These are phyloP conservation scores for Schizophyllum amplum DNA, from an alignment of 1,284 basidiomycete genomes.

Conservation along the genomic window DNA sequence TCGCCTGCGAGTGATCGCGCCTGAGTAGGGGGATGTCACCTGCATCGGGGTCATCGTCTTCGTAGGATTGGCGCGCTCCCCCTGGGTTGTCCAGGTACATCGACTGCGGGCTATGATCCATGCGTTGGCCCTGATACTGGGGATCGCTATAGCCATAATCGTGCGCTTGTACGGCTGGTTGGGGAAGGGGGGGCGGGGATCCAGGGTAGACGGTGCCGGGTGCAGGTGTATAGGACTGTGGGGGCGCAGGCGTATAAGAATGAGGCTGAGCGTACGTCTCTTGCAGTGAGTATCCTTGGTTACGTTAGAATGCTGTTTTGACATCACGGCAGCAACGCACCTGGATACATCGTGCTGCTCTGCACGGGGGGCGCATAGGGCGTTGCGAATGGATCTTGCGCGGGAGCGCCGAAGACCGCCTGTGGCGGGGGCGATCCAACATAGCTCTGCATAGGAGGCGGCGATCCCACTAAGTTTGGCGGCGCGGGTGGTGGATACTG, in stretches of 20 bases:
- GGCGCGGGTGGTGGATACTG: slow-evolving; percentile 11
- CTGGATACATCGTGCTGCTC: slow-evolving; percentile 10
- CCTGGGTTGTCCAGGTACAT: slow-evolving; percentile 14
- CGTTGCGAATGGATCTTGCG: slow-evolving; percentile 19
- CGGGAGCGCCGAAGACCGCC: slow-evolving; percentile 18
- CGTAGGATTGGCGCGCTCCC: slow-evolving; percentile 12
- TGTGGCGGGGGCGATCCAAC: slow-evolving; percentile 14
- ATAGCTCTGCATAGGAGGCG: slow-evolving; percentile 9
- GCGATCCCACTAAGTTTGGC: slow-evolving; percentile 7
- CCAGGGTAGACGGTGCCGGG: slow-evolving; percentile 16
- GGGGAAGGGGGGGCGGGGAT: slow-evolving; percentile 12
- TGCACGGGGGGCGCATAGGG: slow-evolving; percentile 16
- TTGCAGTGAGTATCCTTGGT: slow-evolving; percentile 8
- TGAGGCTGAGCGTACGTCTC: slow-evolving; percentile 13
- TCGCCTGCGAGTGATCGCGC: slow-evolving; percentile 27
- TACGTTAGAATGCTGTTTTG: slow-evolving; percentile 20
- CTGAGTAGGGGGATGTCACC: slow-evolving; percentile 58
- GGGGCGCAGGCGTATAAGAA: slow-evolving; percentile 16
- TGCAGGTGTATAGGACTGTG: slow-evolving; percentile 20
- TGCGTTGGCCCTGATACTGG: slow-evolving; percentile 3
- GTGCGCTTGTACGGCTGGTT: not conserved
- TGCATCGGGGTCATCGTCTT: not conserved
- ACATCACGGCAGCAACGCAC: slow-evolving; percentile 20
- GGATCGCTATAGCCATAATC: not conserved
- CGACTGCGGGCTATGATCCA: slow-evolving; percentile 7